A percentile compares a stretch with the other conserved stretches of the same genome.
Evolutionary conservation across 257 asterid species (phyloP).

Genomic region (Gentiana dahurica): DNA sequence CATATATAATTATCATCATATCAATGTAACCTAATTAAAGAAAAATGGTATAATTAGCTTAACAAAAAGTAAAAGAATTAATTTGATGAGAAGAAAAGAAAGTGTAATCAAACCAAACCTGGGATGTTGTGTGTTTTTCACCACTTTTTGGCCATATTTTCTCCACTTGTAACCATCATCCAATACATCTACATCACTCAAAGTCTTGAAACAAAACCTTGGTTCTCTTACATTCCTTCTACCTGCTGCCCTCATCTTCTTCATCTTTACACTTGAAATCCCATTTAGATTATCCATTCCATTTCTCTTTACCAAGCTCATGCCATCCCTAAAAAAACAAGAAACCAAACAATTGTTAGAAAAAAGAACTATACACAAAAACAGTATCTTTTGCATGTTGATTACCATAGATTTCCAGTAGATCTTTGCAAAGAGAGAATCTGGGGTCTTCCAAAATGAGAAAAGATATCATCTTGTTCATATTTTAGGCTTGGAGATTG

Average conservation of each 20-base stretch:
- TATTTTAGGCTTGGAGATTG: conserved; percentile 25
- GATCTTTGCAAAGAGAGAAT: conserved; percentile 53
- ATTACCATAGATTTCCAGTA: conserved; percentile 46
- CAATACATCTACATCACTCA: conserved; percentile 85
- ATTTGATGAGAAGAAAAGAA: not conserved
- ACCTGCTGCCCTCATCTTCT: conserved; percentile 49
- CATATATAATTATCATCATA: no score
- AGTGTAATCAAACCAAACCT: conserved; percentile 29
- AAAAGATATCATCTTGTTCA: conserved; percentile 21
- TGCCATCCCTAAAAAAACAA: conserved; percentile 26
- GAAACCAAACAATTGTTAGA: not conserved
- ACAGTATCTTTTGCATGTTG: not conserved
- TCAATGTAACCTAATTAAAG: no score
- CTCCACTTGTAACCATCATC: conserved; percentile 99
- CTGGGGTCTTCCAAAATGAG: conserved; percentile 43
- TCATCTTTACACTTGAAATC: conserved; percentile 59
- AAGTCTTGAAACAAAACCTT: conserved; percentile 88
- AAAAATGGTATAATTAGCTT: no score
- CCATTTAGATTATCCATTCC: conserved; percentile 41
- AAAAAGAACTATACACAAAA: not conserved
- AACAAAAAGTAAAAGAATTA: no score
- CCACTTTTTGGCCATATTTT: conserved; percentile 94
- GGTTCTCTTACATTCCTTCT: conserved; percentile 93
- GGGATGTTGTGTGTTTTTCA: conserved; percentile 93
- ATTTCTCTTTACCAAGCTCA: conserved; percentile 31